Percentiles rank a stretch among this genome's conserved stretches.
These are phyloP conservation scores for Gentiana straminea DNA, from an alignment of 257 asterid species.

Conservation along the genomic window DNA sequence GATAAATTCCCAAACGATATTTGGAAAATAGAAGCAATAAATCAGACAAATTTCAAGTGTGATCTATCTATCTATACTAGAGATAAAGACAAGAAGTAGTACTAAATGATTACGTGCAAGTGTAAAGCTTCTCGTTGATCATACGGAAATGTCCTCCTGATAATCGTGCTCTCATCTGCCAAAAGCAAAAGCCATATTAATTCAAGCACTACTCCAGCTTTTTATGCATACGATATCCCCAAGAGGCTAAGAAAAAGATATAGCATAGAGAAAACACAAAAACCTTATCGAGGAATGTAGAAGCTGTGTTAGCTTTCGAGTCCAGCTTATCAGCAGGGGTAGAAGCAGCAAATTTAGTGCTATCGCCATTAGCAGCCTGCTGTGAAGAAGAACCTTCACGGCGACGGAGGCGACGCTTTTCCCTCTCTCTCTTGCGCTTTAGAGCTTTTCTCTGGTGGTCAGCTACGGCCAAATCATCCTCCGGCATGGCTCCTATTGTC, in stretches of 20 bases:
- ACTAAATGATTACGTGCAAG: conserved; percentile 52
- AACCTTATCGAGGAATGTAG: conserved; percentile 73
- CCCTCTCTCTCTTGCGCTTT: conserved; percentile 49
- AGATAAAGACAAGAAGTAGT: neutral
- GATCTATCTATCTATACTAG: too few species aligned
- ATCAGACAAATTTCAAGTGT: too few species aligned
- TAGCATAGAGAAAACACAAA: neutral
- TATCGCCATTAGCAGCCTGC: conserved; percentile 1
- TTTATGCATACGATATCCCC: neutral
- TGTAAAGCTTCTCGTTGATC: conserved; percentile 92
- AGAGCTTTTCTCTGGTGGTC: conserved; percentile 36
- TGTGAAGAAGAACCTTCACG: conserved; percentile 13
- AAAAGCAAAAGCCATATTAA: conserved; percentile 2
- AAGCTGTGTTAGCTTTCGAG: conserved; percentile 29
- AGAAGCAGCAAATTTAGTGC: conserved; percentile 5
- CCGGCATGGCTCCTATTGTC: neutral
- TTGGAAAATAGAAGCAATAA: too few species aligned
- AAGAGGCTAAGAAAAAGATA: neutral
- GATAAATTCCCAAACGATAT: too few species aligned
- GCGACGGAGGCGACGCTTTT: conserved; percentile 12
- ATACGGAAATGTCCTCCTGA: conserved; percentile 91
- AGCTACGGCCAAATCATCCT: conserved; percentile 1
- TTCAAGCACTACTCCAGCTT: neutral
- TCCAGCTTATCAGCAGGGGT: conserved; percentile 19
- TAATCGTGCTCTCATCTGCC: conserved; percentile 77